A percentile compares a stretch with the other conserved stretches of the same genome.
Conservation (phyloP, 2,329 filamentous ascomycete genomes). For the Aspergillus sp. region DNA sequence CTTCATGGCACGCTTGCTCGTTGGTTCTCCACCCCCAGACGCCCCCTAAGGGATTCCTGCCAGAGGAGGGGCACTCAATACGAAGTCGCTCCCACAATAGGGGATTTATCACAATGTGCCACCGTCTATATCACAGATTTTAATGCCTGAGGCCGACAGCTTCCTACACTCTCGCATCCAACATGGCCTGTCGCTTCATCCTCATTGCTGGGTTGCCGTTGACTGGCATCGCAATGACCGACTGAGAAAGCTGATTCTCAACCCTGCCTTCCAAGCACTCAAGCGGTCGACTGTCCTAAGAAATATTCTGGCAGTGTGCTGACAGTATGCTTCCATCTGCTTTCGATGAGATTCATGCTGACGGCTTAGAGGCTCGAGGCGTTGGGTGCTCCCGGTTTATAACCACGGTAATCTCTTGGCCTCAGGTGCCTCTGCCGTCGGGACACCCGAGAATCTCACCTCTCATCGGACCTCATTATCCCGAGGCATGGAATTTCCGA, state of each 20-base stretch:
- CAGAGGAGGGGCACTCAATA: not conserved
- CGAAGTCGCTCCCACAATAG: too few relatives aligned
- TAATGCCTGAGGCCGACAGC: not conserved
- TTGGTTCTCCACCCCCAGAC: not conserved
- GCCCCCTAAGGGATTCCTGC: not conserved
- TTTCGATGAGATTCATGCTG: not conserved
- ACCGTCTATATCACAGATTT: not conserved
- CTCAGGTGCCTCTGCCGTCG: not conserved
- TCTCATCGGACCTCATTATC: not conserved
- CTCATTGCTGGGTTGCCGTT: not conserved
- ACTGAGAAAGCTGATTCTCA: too few relatives aligned
- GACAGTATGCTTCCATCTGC: too few relatives aligned
- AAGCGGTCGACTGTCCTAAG: too few relatives aligned
- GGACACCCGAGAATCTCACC: not conserved
- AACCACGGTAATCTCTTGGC: not conserved
- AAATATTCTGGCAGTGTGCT: too few relatives aligned
- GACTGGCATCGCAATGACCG: too few relatives aligned
- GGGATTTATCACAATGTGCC: too few relatives aligned
- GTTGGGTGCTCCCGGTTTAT: not conserved
- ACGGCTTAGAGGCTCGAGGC: not conserved
- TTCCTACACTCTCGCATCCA: not conserved
- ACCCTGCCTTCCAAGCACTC: too few relatives aligned
- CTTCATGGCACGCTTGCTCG: not conserved
- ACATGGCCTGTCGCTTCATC: not conserved
- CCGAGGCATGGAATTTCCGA: slow-evolving; percentile 1